Evolutionary conservation across 345 rosid species (phyloP), one percentile per base, ranked within the genome.

Genomic region (Jatropha curcas): DNA sequence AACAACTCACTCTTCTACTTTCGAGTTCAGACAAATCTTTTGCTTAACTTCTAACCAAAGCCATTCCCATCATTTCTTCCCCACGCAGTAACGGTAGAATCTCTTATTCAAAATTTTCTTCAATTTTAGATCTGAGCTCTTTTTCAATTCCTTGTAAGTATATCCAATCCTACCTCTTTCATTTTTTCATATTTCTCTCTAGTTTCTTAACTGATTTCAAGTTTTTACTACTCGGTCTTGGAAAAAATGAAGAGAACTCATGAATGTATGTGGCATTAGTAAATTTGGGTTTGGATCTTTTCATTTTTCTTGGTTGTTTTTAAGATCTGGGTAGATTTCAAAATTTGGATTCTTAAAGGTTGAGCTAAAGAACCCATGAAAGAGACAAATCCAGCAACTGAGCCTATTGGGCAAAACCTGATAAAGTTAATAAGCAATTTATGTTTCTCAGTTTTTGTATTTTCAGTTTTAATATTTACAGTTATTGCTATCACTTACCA

Each of bases 391-490:
- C 77, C 81, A 24, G 80, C 67, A 68, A 74, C 93, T 30, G 91
- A 89, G 83, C 96, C 97, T 31, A 68, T 91, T 11, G 97, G 89
- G 37, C 97, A 95, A 73, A 89, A 95, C 52, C 79, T 89, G 60
- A 89, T 91, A 60, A 91, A 89, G 76, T 77, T 89, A 46, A 95
- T 91, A 59, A 90, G 92, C 86, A 95, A 90, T 81, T 82, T 92
- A 37, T 92, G 99, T 67, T 92, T 95, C 89, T 92, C 99, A n/a
- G 89, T 84, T 22, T 94, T 94, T 65, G 97, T 94, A 17, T 83
- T 94, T 89, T 74, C 90, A 9, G 98, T 95, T 56, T 84, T 95
- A 61, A 84, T 91, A 5, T 85, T 95, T 74, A 89, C 94, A 2
- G 92, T 86, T 55, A 84, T 92, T 71, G 98, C 98, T 71, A 84